These are phyloP conservation scores for Globisporangium orthogonon DNA, from an alignment of 352 stramenopile genomes.

Conservation along the genomic window DNA sequence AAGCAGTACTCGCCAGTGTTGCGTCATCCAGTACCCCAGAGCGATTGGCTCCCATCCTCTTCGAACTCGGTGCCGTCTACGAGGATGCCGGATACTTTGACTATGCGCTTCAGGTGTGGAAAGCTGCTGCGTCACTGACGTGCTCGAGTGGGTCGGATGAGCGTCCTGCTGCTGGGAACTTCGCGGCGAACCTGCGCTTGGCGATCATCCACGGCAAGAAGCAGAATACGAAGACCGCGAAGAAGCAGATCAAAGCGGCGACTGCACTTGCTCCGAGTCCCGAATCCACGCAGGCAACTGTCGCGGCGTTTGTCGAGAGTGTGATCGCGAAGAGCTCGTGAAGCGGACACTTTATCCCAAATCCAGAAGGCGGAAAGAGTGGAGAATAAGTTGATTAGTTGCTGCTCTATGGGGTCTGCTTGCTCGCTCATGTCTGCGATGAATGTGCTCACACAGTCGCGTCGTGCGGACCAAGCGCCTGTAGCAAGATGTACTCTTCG, in stretches of 20 bases:
- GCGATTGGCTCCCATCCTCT: slow-evolving; percentile 36
- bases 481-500: slow-evolving; percentile 66
- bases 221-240: slow-evolving; percentile 54
- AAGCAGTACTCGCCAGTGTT: slow-evolving; percentile 10
- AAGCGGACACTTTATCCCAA: too few relatives aligned
- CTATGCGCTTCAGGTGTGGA: slow-evolving; percentile 60
- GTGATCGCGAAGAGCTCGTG: slow-evolving; percentile 39
- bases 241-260: slow-evolving; percentile 61
- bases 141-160: neutral
- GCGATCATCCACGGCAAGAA: slow-evolving; percentile 56
- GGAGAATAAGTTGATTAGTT: slow-evolving; percentile 1
- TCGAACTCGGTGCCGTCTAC: slow-evolving; percentile 50
- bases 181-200: slow-evolving; percentile 57
- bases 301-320: slow-evolving; percentile 57
- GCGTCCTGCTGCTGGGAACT: slow-evolving; percentile 12
- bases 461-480: slow-evolving; percentile 65
- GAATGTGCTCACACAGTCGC: slow-evolving; percentile 26
- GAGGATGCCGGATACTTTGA: slow-evolving; percentile 39
- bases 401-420: neutral
- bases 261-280: slow-evolving; percentile 18
- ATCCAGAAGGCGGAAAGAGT: neutral
- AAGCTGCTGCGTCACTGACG: slow-evolving; percentile 23
- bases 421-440: neutral
- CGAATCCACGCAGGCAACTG: slow-evolving; percentile 25
- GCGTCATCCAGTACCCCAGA: slow-evolving; percentile 6